Base-by-base conservation (phyloP, 2,329 filamentous ascomycete species). In the Huntiella omanensis region DNA sequence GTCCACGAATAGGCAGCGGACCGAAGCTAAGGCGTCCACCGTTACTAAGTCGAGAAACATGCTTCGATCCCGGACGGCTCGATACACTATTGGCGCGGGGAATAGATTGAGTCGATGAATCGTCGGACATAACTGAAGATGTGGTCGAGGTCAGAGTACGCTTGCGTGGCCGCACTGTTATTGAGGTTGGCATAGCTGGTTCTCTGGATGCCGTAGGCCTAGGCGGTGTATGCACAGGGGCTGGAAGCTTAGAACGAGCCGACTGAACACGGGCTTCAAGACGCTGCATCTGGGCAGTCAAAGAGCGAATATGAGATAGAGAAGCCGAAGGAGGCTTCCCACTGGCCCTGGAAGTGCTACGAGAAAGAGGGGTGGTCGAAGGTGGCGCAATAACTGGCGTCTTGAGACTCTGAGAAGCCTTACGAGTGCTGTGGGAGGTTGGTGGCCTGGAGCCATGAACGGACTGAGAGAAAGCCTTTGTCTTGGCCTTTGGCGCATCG, bases 231-330 rank as follows among this genome's bases (percentile, higher is more conserved):
- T 68, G 71, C 5, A 75, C 70, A 2, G 87, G 84, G 1, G 81
- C 84, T 2, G 91, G 91, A 15, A 98, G 73, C 62, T 91, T 94
- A 35, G 88, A 95, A 54, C 86, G 78, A 13, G 81, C 91, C 17
- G 80, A 85, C 51, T 96, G 86, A 7, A 98, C 88, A 39, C 91
- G 76, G 52, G 91, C 84, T 60, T 96, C 91, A 51, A 98, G 77
- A 54, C 85, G 83, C 62, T 95, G 85, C 86, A 96, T 95, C 64
- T 96, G 91, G 22, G 85, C 87, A 49, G 92, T 94, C 53, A 98
- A 77, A 28, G 80, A 82, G 52, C 88, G 84, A 56, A 98, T 93
- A 59, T 98, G 91, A 53, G 83, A 82, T 43, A 98, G 74, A 2
- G 91, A 96, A 52, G 67, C 75, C 51, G 69, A 77, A 19, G 73